Evolutionary conservation across 345 rosid genomes (phyloP), one percentile per base, ranked within the genome.

Genomic region (Arabis hirsuta): DNA sequence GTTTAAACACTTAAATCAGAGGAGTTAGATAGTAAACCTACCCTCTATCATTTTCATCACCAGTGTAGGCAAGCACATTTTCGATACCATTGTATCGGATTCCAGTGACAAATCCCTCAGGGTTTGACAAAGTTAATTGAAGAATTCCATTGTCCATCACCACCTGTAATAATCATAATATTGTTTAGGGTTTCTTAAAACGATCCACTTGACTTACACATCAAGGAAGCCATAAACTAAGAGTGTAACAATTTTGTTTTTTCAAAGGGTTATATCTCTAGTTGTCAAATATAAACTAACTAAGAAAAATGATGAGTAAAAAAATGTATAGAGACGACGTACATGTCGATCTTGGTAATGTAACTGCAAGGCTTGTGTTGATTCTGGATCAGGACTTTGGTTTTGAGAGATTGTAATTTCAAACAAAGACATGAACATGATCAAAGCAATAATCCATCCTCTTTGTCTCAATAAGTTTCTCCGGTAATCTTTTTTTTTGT

Each of bases 31-130:
- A 51, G 34, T n/a, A 61, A 1, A 31, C 9, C 6, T 81, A 92
- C 98, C 98, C 98, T 82, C 96, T 82, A 68, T 87, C 81, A n/a
- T 83, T 11, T 81, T 90, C 97, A 0, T 76, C 79, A 24, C 87
- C 85, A 7, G 50, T 68, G 65, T 84, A 83, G 78, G 92, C 97
- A 5, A 93, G 97, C 73, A 93, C 61, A 79, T 93, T 90, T 74
- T 87, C 93, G 1, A 93, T 84, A 73, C 81, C 88, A 63, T 79
- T 78, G 22, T 82, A 93, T 9, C 13, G 78, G 8, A 93, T 79
- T 31, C 96, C 89, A 0, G 91, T 83, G 46, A 93, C 88, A 5
- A 87, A 82, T 57, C 98, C 97, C 5, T 71, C 90, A 1, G 98
- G 98, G 19, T 82, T 87, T 12, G 96, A 88, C 20, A 90, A 72